Conservation (phyloP, 2,329 filamentous ascomycete genomes). For the Alternaria arbusti region DNA sequence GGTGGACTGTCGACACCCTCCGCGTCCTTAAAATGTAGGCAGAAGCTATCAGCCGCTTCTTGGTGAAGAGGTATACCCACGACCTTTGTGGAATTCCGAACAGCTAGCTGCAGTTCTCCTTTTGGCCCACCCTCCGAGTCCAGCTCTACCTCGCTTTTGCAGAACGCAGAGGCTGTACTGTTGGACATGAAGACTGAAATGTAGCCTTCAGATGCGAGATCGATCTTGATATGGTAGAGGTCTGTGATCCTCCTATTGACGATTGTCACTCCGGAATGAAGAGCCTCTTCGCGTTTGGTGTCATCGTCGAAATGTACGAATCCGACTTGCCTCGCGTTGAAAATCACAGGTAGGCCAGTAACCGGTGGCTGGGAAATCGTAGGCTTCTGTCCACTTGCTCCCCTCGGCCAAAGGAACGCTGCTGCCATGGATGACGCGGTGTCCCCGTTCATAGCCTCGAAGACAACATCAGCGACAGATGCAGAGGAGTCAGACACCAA, state of each 20-base stretch:
- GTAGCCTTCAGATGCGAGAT: constrained; percentile 4
- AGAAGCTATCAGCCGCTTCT: not conserved
- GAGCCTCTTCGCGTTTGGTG: not conserved
- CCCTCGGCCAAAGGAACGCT: not conserved
- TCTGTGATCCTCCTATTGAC: not conserved
- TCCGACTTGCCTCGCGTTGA: not conserved
- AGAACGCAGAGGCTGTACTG: not conserved
- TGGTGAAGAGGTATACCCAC: not conserved
- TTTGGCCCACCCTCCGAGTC: not conserved
- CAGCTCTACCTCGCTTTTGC: not conserved
- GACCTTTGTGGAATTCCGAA: not conserved
- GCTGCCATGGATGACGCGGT: not conserved
- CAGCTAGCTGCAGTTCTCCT: not conserved
- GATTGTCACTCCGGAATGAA: fast-evolving
- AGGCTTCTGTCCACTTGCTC: not conserved
- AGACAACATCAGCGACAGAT: too few species aligned
- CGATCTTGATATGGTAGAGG: constrained; percentile 4
- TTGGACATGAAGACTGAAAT: constrained; percentile 5
- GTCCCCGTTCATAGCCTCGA: not conserved
- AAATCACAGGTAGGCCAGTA: not conserved
- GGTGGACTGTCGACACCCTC: not conserved
- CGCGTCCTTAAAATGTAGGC: not conserved
- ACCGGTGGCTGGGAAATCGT: not conserved
- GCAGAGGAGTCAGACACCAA: not conserved
- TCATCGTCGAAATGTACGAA: not conserved